Conservation (phyloP, 192 early-diverging fungal species). For the Coemansia sp. region DNA sequence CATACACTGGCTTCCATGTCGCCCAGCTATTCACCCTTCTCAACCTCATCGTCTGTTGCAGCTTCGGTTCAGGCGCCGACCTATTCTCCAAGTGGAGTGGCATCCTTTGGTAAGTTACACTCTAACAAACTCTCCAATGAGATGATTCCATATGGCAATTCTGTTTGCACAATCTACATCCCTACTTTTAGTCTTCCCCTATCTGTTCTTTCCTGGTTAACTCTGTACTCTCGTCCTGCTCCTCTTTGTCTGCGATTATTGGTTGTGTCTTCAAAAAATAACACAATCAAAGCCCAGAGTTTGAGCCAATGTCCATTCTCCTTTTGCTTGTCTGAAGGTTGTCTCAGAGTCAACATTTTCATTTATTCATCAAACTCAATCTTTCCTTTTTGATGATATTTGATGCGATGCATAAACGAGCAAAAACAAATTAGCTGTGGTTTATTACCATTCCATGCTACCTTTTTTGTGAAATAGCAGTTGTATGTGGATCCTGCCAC, state of each 20-base stretch:
- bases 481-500: not conserved
- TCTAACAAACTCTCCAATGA: not conserved
- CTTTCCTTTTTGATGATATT: not conserved
- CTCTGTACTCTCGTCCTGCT: not conserved
- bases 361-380: not conserved
- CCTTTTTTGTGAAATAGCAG: not conserved
- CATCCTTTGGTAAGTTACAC: constrained; percentile 41
- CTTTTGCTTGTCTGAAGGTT: not conserved
- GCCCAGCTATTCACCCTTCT: constrained; percentile 32
- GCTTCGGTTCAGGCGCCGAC: constrained; percentile 9
- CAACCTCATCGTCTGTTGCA: constrained; percentile 7
- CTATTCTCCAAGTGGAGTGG: constrained; percentile 18
- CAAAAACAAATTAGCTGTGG: not conserved
- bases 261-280: not conserved
- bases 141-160: not conserved
- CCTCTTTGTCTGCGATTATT: not conserved
- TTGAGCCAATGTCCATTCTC: not conserved
- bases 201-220: not conserved
- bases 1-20: constrained; percentile 16
- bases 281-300: not conserved
- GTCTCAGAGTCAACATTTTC: not conserved
- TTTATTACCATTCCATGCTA: not conserved
- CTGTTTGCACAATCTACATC: not conserved
- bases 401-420: not conserved
- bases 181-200: not conserved